Evolutionary conservation across 2,329 filamentous ascomycete genomes (phyloP), one percentile per base, ranked within the genome.

Genomic region (Colletotrichum gloeosporioides): DNA sequence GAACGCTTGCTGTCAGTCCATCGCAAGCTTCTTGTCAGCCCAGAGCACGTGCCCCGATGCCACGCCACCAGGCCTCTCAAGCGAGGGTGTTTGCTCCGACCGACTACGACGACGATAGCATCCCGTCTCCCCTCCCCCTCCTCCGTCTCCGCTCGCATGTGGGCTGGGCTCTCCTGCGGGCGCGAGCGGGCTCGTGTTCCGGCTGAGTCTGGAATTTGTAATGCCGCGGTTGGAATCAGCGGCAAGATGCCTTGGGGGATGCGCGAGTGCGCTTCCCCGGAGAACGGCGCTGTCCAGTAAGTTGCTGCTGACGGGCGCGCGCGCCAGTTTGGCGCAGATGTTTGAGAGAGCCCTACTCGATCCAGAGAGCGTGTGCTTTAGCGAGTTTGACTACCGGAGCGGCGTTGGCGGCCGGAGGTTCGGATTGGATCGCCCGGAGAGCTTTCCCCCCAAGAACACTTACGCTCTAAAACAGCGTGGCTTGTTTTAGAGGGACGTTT

Each of bases 221-320:
- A 44, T 67, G 7, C 15, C 63, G 31, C 25, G 25, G 69, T 36
- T 67, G 25, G 67, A 63, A 69, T 34, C 53, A 69, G 22, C 8
- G 8, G 68, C 53, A 55, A 27, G 31, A 39, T 34, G n/a, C 66
- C 10, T 6, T 31, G 34, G 49, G 22, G 64, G 57, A 69, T 65
- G 64, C 49, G 59, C 64, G 29, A 61, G 65, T 22, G 31, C 55
- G 59, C 29, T 76, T 69, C 64, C 70, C 74, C 70, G 70, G 32
- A 32, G 29, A 32, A 27, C 70, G 70, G 57, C 36, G 63, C 27
- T 29, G 63, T 32, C 53, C 61, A 53, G 32, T 31, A 59, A 44
- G 39, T 36, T 65, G 12, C 62, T 63, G 39, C 57, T 63, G 55
- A 68, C 7, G 63, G 44, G 44, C 44, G 44, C n/a, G 44, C n/a